A percentile compares a stretch with the other conserved stretches of the same genome.
These are phyloP conservation scores for Lachnellula suecica DNA, from an alignment of 2,329 filamentous ascomycete species.

Conservation along the genomic window DNA sequence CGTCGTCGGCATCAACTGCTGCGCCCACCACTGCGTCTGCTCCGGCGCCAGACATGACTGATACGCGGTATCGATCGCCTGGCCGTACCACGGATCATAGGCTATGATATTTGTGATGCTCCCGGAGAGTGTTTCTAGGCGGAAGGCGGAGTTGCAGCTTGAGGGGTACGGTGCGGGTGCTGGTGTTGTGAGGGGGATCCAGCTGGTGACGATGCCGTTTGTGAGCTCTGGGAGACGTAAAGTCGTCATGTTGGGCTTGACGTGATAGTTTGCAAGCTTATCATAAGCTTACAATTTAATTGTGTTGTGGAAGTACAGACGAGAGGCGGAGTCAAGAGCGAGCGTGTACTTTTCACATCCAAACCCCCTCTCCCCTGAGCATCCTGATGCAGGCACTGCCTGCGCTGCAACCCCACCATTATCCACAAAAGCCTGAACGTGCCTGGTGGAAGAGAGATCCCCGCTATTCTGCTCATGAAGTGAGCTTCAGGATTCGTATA, in stretches of 20 bases:
- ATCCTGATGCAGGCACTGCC: too few species aligned
- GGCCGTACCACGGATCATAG: conserved; percentile 4
- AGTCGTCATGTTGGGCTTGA: conserved; percentile 3
- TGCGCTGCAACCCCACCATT: too few species aligned
- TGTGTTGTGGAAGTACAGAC: too few species aligned
- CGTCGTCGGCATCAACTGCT: neutral
- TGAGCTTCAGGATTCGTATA: too few species aligned
- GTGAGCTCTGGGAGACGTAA: neutral
- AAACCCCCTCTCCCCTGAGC: too few species aligned
- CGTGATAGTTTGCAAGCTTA: too few species aligned
- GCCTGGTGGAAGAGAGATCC: too few species aligned
- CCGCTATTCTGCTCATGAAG: too few species aligned
- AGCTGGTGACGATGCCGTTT: conserved; percentile 4
- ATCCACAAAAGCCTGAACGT: too few species aligned
- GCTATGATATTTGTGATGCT: conserved; percentile 5
- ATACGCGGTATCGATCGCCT: conserved; percentile 1
- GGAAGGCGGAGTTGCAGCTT: neutral
- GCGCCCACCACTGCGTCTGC: conserved; percentile 5
- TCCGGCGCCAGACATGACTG: neutral
- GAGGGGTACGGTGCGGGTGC: neutral
- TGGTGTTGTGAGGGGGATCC: conserved; percentile 4
- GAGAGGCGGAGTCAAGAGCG: too few species aligned
- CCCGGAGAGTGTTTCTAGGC: conserved; percentile 1
- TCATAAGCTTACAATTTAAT: too few species aligned
- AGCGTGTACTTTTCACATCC: too few species aligned